phyloP scores from a whole-genome alignment of 768 basidiomycete genomes.

The Kwoniella heveanensis region DNA sequence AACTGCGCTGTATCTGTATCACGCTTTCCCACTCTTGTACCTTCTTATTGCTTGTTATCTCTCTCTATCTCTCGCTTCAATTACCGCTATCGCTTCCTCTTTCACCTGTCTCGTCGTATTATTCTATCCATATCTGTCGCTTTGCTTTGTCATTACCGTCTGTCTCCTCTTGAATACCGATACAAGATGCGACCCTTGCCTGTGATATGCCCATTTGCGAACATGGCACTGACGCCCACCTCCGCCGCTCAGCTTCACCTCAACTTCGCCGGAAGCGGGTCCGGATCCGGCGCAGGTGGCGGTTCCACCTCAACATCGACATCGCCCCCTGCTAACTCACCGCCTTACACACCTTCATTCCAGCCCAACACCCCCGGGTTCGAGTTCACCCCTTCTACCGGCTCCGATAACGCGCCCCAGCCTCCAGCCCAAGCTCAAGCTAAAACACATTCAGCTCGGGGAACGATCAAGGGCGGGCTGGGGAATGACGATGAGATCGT shows the following conservation, averaged over 20 bases:
- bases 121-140: neutral
- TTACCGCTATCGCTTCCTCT: too few relatives aligned
- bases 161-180: neutral
- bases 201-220: conserved; percentile 8
- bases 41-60: too few relatives aligned
- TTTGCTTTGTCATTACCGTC: neutral
- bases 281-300: neutral
- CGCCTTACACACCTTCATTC: conserved; percentile 36
- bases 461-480: conserved; percentile 7
- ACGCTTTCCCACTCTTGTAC: too few relatives aligned
- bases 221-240: conserved; percentile 4
- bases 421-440: neutral
- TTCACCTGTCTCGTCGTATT: neutral
- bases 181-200: neutral
- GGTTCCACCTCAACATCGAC: conserved; percentile 13
- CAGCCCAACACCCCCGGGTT: conserved; percentile 30
- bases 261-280: neutral
- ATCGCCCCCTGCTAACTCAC: neutral
- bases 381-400: neutral
- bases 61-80: too few relatives aligned
- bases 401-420: neutral
- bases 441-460: conserved; percentile 11
- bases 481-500: conserved; percentile 26
- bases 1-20: too few relatives aligned
- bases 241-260: conserved; percentile 4